Percentiles rank a stretch among this genome's conserved stretches.
These are phyloP conservation scores for Diutina rugosa DNA, from an alignment of 1,139 yeast genomes.

Conservation along the genomic window DNA sequence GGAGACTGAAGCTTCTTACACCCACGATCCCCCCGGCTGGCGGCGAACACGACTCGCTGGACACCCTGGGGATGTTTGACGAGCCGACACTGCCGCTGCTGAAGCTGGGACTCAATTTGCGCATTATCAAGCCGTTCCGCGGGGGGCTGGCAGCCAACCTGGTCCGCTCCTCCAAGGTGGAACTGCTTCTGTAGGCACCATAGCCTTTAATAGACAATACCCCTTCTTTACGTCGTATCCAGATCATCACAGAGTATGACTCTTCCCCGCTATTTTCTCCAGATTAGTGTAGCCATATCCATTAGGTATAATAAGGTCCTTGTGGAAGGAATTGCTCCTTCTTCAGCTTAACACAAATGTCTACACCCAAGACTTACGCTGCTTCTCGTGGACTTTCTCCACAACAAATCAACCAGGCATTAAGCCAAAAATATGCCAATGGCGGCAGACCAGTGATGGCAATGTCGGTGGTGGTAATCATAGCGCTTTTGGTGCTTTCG, in stretches of 20 bases:
- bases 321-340: neutral
- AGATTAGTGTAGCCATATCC: neutral
- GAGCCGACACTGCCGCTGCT: constrained; percentile 8
- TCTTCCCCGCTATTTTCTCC: neutral
- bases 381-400: neutral
- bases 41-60: neutral
- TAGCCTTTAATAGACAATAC: neutral
- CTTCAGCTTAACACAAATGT: neutral
- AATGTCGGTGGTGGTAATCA: neutral
- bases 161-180: neutral
- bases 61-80: constrained; percentile 2
- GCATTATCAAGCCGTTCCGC: constrained; percentile 48
- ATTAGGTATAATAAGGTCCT: too few relatives aligned
- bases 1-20: constrained; percentile 8
- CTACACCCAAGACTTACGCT: neutral
- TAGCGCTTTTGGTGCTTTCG: neutral
- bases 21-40: constrained; percentile 9
- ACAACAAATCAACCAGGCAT: neutral
- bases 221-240: neutral
- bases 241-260: neutral
- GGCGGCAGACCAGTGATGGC: neutral
- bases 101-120: constrained; percentile 34
- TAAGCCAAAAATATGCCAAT: neutral
- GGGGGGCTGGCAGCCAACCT: neutral
- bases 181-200: neutral